Evolutionary conservation across 2,329 filamentous ascomycete species (phyloP), one percentile per base, ranked within the genome.

Genomic region (Aspergillus ochraceus): DNA sequence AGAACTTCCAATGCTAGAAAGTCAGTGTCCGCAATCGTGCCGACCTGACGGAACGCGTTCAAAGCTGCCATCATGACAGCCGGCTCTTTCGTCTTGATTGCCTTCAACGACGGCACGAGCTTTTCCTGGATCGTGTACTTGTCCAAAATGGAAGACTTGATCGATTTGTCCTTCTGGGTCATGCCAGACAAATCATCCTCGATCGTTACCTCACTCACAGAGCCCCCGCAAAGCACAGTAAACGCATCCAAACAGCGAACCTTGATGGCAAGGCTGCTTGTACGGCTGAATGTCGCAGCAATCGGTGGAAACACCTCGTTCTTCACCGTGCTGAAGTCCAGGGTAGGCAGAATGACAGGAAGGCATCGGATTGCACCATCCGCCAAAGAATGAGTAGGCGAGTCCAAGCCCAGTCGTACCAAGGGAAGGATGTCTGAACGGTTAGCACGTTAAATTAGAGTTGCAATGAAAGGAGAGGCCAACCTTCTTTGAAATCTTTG

Each of bases 51-150:
- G 65, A 98, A 87, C 1, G 97, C 92, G 57, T 88, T 89, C 36
- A 98, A 81, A 0, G 92, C 90, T 6, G 94, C 93, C 82, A 98
- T 90, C 91, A 98, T 98, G 10, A 99, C 95, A 8, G 92, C 93
- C 0, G 95, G 95, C 74, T 99, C 95, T 73, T 97, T 98, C 0
- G 95, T 99, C 77, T 97, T 98, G 79, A 99, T 98, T 2, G 84
- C 92, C 70, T 91, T 92, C 61, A 99, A 83, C 4, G 98, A 79
- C 0, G 95, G 95, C 0, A 98, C 86, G 36, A 99, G 90, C 79
- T 97, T 98, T 73, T 99, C 95, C 74, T 99, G 95, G 79, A 99
- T 94, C 0, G 95, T 98, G 71, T 95, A 98, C 75, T 98, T 98
- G 79, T 99, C 95, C 29, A 99, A 81, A 3, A 94, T 93, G 2